phyloP scores from a whole-genome alignment of 768 basidiomycete species.

The Infundibulicybe gibba region DNA sequence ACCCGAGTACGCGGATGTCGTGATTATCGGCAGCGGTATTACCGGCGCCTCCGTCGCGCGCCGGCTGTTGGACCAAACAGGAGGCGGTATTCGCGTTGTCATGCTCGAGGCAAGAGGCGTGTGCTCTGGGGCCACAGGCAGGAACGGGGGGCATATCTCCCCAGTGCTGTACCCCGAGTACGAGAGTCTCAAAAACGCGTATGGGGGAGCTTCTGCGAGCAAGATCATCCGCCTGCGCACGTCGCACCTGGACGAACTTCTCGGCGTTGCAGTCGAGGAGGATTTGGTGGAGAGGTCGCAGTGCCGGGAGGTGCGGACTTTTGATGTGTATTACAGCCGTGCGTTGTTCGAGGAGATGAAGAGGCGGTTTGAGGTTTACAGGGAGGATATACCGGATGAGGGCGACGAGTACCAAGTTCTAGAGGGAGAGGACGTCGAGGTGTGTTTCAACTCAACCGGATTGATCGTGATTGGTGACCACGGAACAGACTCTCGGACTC shows the following conservation, averaged over 20 bases:
- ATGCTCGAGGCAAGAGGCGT: conserved; percentile 82
- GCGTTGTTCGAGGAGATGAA: conserved; percentile 40
- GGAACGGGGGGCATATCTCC: conserved; percentile 71
- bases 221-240: conserved; percentile 59
- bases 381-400: conserved; percentile 49
- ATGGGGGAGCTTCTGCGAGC: conserved; percentile 44
- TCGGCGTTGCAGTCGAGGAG: conserved; percentile 50
- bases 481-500: conserved; percentile 44
- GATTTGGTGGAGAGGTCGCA: conserved; percentile 49
- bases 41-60: conserved; percentile 63
- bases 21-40: conserved; percentile 77
- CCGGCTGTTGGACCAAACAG: conserved; percentile 49
- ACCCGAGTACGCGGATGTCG: conserved; percentile 57
- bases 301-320: conserved; percentile 51
- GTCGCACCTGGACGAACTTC: conserved; percentile 49
- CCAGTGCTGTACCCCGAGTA: conserved; percentile 63
- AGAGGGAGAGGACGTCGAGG: conserved; percentile 24
- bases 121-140: conserved; percentile 74
- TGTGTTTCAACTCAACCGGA: conserved; percentile 7
- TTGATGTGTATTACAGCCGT: conserved; percentile 51
- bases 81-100: conserved; percentile 53
- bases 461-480: too few relatives aligned
- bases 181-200: conserved; percentile 32
- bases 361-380: conserved; percentile 38
- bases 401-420: conserved; percentile 27